Conservation (phyloP, 768 basidiomycete species). For the Boletus speciosus region DNA sequence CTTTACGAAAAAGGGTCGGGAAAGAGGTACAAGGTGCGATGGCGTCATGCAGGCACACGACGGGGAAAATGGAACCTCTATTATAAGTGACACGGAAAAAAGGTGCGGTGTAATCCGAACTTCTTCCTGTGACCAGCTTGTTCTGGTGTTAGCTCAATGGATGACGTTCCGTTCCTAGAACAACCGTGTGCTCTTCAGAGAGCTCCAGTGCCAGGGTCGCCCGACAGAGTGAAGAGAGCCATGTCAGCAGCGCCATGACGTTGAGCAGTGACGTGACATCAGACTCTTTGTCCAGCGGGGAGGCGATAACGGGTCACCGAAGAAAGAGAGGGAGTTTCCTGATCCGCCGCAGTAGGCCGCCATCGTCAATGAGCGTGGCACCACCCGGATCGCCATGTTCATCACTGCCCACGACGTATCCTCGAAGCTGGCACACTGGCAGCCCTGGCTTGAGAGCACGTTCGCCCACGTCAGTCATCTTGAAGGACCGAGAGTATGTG, state of each 20-base stretch:
- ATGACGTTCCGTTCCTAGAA: background rate
- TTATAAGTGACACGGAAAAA: background rate
- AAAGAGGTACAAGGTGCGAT: background rate
- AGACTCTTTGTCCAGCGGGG: conserved; percentile 1
- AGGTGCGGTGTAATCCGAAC: background rate
- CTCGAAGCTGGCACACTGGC: background rate
- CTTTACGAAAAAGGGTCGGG: conserved; percentile 17
- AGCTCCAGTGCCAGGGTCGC: background rate
- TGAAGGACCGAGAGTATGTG: conserved; percentile 20
- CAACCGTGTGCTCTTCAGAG: conserved; percentile 13
- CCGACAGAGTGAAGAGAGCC: background rate
- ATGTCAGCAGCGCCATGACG: background rate
- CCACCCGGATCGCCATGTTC: background rate
- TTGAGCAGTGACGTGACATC: conserved; percentile 2
- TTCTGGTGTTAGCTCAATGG: background rate
- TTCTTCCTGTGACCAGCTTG: background rate
- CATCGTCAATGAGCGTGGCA: background rate
- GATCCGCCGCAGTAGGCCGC: background rate
- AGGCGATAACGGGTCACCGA: background rate
- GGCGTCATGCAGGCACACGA: background rate
- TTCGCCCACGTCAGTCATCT: conserved; percentile 1
- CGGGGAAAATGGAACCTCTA: background rate
- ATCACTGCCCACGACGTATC: background rate
- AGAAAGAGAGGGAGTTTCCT: background rate
- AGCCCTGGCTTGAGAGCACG: background rate